Evolutionary conservation across 2,329 filamentous ascomycete species (phyloP).

Genomic region (Sarocladiaceae sp.): DNA sequence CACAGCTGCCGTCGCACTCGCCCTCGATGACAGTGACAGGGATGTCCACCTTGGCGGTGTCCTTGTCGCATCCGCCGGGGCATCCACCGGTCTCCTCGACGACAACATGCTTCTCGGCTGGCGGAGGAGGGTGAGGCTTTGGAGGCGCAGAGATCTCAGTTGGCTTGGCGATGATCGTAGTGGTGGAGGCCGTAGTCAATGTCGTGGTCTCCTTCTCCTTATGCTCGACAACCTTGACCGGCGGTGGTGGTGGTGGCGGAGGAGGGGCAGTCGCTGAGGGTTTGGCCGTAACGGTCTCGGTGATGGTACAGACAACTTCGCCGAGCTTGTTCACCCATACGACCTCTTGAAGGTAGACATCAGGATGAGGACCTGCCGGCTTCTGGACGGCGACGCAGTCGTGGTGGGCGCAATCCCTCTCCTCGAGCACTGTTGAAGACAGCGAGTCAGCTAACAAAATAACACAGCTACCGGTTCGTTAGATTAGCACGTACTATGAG

Average conservation of each 20-base stretch:
- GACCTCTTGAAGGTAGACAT: slow-evolving; percentile 2
- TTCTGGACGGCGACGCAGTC: background rate
- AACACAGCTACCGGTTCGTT: background rate
- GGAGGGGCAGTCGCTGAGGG: background rate
- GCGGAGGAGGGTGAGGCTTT: no score
- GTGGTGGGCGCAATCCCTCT: background rate
- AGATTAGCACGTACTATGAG: background rate
- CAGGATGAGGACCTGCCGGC: background rate
- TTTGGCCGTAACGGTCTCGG: background rate
- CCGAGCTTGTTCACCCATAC: slow-evolving; percentile 5
- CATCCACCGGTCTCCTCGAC: background rate
- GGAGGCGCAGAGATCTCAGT: background rate
- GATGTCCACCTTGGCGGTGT: background rate
- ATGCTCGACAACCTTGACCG: slow-evolving; percentile 2
- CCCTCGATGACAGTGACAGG: slow-evolving; percentile 1
- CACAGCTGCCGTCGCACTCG: background rate
- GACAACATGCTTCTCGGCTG: background rate
- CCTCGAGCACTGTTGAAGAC: background rate
- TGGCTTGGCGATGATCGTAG: background rate
- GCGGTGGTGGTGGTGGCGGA: background rate
- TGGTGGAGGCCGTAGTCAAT: background rate
- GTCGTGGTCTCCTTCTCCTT: slow-evolving; percentile 6
- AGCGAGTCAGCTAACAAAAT: background rate
- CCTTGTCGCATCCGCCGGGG: slow-evolving; percentile 3
- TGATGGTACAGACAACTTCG: slow-evolving; percentile 3